A percentile compares a stretch with the other conserved stretches of the same genome.
phyloP scores from a whole-genome alignment of 2,329 filamentous ascomycete species.

The Phialocephala sp. region DNA sequence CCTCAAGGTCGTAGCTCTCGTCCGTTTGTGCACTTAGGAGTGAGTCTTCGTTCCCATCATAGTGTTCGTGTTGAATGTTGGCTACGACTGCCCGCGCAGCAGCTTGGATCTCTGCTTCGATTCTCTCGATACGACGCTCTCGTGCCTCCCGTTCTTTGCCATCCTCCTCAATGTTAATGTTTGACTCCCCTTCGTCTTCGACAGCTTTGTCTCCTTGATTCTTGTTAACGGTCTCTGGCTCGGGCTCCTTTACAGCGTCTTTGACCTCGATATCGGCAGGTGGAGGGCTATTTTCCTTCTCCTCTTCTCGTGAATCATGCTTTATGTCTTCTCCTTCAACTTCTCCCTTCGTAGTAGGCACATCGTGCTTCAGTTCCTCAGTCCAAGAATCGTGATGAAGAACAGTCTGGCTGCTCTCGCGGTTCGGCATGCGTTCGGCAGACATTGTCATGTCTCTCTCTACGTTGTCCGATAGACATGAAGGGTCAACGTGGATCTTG shows the following conservation, averaged over 20 bases:
- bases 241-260: neutral
- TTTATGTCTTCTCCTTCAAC: slow-evolving; percentile 11
- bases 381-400: slow-evolving; percentile 33
- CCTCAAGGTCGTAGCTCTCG: slow-evolving; percentile 37
- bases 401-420: slow-evolving; percentile 35
- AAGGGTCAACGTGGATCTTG: slow-evolving; percentile 41
- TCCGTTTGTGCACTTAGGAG: slow-evolving; percentile 44
- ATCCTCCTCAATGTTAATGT: slow-evolving; percentile 14
- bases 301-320: neutral
- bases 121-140: slow-evolving; percentile 41
- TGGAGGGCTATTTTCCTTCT: slow-evolving; percentile 17
- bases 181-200: slow-evolving; percentile 4
- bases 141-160: slow-evolving; percentile 33
- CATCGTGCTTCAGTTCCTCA: slow-evolving; percentile 16
- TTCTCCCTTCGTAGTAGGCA: slow-evolving; percentile 6
- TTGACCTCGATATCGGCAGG: neutral
- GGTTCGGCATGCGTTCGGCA: slow-evolving; percentile 31
- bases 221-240: neutral
- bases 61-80: slow-evolving; percentile 50
- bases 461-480: slow-evolving; percentile 35
- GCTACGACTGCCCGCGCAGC: slow-evolving; percentile 58
- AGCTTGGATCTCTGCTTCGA: slow-evolving; percentile 59
- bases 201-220: slow-evolving; percentile 7
- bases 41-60: slow-evolving; percentile 40
- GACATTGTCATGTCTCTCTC: slow-evolving; percentile 32